A percentile compares a stretch with the other conserved stretches of the same genome.
phyloP scores from a whole-genome alignment of 306 rosid genomes.

The Vachellia pachyceras region DNA sequence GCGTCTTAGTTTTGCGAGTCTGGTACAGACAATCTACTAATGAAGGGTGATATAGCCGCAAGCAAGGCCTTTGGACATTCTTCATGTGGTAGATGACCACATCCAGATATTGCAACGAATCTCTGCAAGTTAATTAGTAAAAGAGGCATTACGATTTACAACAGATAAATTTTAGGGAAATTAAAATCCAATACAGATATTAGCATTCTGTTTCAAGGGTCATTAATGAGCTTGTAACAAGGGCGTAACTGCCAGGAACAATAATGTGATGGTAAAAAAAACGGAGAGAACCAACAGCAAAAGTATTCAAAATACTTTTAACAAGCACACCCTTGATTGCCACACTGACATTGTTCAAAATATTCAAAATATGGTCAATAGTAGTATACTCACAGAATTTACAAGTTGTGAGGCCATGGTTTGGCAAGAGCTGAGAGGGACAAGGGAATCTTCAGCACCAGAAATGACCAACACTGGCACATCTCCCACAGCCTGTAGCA shows the following conservation, averaged over 20 bases:
- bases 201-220: not conserved
- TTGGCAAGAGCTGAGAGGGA: conserved; percentile 76
- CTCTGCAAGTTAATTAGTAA: conserved; percentile 59
- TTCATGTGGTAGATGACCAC: conserved; percentile 99
- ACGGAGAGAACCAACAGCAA: not conserved
- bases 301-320: not conserved
- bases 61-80: conserved; percentile 97
- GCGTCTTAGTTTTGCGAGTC: conserved; percentile 52
- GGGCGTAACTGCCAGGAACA: not conserved
- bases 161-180: conserved; percentile 10
- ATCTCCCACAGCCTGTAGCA: conserved; percentile 68
- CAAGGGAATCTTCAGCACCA: conserved; percentile 91
- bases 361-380: not conserved
- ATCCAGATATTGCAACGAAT: conserved; percentile 89
- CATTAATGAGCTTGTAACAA: not conserved
- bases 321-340: conserved; percentile 13
- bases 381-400: conserved; percentile 75
- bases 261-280: not conserved
- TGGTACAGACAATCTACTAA: conserved; percentile 56
- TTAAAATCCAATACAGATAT: not conserved
- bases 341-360: conserved; percentile 18
- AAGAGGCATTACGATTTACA: conserved; percentile 13
- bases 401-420: conserved; percentile 84
- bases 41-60: conserved; percentile 83
- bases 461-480: conserved; percentile 82